phyloP scores from a whole-genome alignment of 2,329 filamentous ascomycete species.

The Nemania abortiva region DNA sequence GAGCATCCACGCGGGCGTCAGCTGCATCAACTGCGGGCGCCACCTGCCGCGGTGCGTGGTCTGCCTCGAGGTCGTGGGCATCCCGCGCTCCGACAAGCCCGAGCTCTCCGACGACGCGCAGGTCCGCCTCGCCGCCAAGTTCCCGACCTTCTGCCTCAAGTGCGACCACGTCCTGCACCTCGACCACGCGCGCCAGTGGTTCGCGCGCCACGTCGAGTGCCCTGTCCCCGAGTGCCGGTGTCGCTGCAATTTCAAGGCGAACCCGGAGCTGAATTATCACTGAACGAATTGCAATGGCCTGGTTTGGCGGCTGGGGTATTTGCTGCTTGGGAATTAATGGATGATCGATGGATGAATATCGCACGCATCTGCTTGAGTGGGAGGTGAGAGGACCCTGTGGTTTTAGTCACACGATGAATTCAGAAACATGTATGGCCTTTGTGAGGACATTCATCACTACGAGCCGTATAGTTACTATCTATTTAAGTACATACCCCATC shows the following conservation, averaged over 20 bases:
- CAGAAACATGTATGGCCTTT: background rate
- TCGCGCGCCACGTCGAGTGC: constrained; percentile 72
- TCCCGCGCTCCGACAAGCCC: constrained; percentile 70
- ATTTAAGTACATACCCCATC: too few relatives aligned
- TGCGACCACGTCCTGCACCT: constrained; percentile 77
- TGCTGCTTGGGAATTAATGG: background rate
- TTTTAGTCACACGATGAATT: too few relatives aligned
- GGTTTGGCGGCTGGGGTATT: background rate
- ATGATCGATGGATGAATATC: background rate
- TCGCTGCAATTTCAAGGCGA: constrained; percentile 71
- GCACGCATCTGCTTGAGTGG: background rate
- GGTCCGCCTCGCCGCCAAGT: constrained; percentile 64
- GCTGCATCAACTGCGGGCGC: constrained; percentile 74
- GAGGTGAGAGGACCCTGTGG: background rate
- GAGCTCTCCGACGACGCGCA: constrained; percentile 63
- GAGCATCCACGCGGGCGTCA: constrained; percentile 70
- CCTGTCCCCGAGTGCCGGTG: constrained; percentile 77
- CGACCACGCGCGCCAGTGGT: constrained; percentile 76
- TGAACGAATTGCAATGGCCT: constrained; percentile 38
- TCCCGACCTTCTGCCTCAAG: constrained; percentile 76
- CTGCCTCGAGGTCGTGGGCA: constrained; percentile 74
- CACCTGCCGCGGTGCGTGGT: constrained; percentile 76
- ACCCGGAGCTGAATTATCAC: constrained; percentile 69
- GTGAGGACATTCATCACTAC: too few relatives aligned
- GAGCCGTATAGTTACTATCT: too few relatives aligned